These are phyloP conservation scores for Laetiporus sulphureus DNA, from an alignment of 1,284 basidiomycete species.

Conservation along the genomic window DNA sequence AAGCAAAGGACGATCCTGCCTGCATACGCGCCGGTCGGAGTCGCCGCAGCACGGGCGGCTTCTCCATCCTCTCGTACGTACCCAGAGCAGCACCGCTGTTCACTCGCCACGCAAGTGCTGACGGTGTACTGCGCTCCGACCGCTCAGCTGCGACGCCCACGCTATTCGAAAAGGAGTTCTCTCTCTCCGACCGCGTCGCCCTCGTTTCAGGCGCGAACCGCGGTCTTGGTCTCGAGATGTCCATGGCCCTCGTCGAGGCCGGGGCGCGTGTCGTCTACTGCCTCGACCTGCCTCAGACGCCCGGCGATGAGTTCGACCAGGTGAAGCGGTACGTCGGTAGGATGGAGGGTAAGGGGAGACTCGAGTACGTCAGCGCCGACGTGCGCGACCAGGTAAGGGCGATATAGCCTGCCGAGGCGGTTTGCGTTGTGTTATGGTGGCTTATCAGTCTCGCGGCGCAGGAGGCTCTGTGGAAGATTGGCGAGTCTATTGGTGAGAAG, in stretches of 20 bases:
- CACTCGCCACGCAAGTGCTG: background rate
- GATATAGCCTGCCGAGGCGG: slow-evolving; percentile 37
- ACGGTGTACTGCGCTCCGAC: background rate
- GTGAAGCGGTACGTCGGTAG: slow-evolving; percentile 46
- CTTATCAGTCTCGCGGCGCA: slow-evolving; percentile 2
- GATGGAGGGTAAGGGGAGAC: slow-evolving; percentile 34
- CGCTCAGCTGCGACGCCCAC: slow-evolving; percentile 19
- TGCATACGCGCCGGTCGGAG: no score
- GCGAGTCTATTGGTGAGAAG: slow-evolving; percentile 52
- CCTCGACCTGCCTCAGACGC: slow-evolving; percentile 60
- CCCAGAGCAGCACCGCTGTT: background rate
- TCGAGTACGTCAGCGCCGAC: slow-evolving; percentile 64
- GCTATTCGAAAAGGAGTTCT: slow-evolving; percentile 65
- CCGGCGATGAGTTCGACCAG: slow-evolving; percentile 61
- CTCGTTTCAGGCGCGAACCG: slow-evolving; percentile 77
- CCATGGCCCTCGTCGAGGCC: slow-evolving; percentile 68
- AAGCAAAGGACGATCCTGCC: no score
- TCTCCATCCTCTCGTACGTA: background rate
- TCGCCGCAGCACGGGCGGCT: no score
- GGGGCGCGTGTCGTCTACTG: slow-evolving; percentile 75
- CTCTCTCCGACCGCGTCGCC: slow-evolving; percentile 64
- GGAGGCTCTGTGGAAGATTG: slow-evolving; percentile 43
- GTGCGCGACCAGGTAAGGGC: slow-evolving; percentile 55
- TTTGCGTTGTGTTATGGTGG: slow-evolving; percentile 24
- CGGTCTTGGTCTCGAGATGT: slow-evolving; percentile 81